Base-by-base conservation (phyloP, 2,329 filamentous ascomycete species). In the Dendrostoma leiphaemia region DNA sequence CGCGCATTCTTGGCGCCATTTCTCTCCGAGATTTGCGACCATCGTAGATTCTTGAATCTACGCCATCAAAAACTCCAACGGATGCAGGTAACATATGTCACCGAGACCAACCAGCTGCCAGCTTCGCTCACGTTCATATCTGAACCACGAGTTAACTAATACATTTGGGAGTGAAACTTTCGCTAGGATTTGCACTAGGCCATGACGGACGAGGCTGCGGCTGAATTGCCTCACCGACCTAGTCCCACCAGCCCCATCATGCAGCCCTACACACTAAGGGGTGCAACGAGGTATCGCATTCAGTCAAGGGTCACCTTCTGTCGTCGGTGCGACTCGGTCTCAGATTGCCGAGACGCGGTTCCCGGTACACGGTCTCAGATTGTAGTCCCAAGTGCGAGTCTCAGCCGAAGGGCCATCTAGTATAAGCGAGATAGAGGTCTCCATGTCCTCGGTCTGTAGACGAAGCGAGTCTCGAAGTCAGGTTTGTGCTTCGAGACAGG, bases 291-390 rank as follows among this genome's bases (percentile, higher is more conserved):
- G n/a, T n/a, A n/a, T n/a, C n/a, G n/a, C n/a, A n/a, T n/a, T n/a
- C n/a, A n/a, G n/a, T n/a, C n/a, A n/a, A n/a, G n/a, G n/a, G n/a
- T n/a, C n/a, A n/a, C n/a, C n/a, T n/a, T n/a, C n/a, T n/a, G n/a
- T n/a, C n/a, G n/a, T n/a, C n/a, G n/a, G n/a, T n/a, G n/a, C 32
- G 31, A 13, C 15, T 21, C 17, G 45, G 56, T 58, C 49, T 58
- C 38, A 58, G 48, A 58, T 58, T 58, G 48, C 56, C 56, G 56
- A 58, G 52, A 54, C 45, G 48, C 43, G 26, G 28, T 7, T 37
- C 31, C 38, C 13, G 29, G 41, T 38, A 41, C 47, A 51, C 46
- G 24, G 51, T 47, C 43, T 21, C 51, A 57, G 40, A 54, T 52
- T 41, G 28, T 24, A 23, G 23, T 38, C 21, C 32, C 24, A 37